Evolutionary conservation across 306 rosid genomes (phyloP), one percentile per base, ranked within the genome.

Genomic region (Castanea crenata): DNA sequence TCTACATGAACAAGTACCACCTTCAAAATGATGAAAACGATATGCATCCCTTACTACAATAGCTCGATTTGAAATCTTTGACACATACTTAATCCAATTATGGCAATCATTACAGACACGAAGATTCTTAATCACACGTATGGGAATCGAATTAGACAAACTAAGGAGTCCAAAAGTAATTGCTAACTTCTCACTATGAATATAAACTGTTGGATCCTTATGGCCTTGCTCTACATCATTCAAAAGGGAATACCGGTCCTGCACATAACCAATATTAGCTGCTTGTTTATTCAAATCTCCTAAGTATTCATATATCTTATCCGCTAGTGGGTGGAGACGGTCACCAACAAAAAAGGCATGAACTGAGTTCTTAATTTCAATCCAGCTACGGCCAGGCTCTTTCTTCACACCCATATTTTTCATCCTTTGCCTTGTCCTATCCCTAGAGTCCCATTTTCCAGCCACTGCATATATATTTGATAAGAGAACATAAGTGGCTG

Each of bases 341-440:
- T 93, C 98, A 32, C 97, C 97, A 29, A 84, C 98, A 65, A 86
- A 91, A 89, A 93, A 93, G 49, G 98, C 87, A 74, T 93, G 91
- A 81, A 90, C 84, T 0, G 85, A 82, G 75, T 91, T 84, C 31
- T 89, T 79, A 72, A 89, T 81, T 83, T 91, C 98, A 55, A 93
- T 91, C 98, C 98, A 93, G 82, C 97, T 93, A 58, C 87, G 92
- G 31, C 97, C 98, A 4, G 97, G 97, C 89, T 91, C 95, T 80
- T 93, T 93, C 83, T 86, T 91, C 62, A 93, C 98, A 67, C 94
- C 92, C 78, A 86, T 87, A 75, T 88, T 83, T 86, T 88, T 94
- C 97, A 94, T 94, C 79, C 89, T 85, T 79, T 82, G 82, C 89
- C 98, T 88, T 46, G 96, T 78, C 68, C 81, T 87, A 84, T 94